Percentiles rank a stretch among this genome's conserved stretches.
These are phyloP conservation scores for Selenicereus undatus DNA, from an alignment of 148 eudicot genomes.

Conservation along the genomic window DNA sequence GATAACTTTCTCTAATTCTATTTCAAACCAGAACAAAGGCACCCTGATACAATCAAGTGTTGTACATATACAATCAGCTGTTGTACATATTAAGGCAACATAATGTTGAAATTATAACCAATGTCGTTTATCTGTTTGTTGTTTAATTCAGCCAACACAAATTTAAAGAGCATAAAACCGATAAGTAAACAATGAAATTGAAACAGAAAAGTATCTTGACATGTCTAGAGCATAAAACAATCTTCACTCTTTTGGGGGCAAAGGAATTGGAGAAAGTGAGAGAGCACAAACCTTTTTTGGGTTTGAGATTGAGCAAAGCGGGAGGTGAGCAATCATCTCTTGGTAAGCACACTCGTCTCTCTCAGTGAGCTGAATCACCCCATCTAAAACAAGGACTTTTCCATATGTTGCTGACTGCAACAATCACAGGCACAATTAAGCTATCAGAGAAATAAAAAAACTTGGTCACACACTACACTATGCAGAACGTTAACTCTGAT, in stretches of 20 bases:
- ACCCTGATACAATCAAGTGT: too few species aligned
- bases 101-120: neutral
- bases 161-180: neutral
- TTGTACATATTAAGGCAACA: too few species aligned
- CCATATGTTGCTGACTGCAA: slow-evolving; percentile 91
- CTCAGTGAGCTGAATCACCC: slow-evolving; percentile 94
- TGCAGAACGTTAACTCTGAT: neutral
- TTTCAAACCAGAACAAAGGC: too few species aligned
- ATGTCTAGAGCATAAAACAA: neutral
- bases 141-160: neutral
- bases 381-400: slow-evolving; percentile 91
- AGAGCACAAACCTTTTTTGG: slow-evolving; percentile 74
- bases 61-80: too few species aligned
- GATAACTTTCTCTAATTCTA: too few species aligned
- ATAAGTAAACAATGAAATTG: too few species aligned
- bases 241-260: neutral
- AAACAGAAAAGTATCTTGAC: neutral
- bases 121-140: neutral
- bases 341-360: slow-evolving; percentile 98
- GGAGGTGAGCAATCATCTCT: slow-evolving; percentile 93
- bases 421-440: slow-evolving; percentile 15
- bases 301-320: slow-evolving; percentile 88
- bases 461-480: neutral
- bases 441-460: neutral
- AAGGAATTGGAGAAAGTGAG: neutral